phyloP scores from a whole-genome alignment of 192 early-diverging fungal genomes.

The Radiomyces spectabilis region DNA sequence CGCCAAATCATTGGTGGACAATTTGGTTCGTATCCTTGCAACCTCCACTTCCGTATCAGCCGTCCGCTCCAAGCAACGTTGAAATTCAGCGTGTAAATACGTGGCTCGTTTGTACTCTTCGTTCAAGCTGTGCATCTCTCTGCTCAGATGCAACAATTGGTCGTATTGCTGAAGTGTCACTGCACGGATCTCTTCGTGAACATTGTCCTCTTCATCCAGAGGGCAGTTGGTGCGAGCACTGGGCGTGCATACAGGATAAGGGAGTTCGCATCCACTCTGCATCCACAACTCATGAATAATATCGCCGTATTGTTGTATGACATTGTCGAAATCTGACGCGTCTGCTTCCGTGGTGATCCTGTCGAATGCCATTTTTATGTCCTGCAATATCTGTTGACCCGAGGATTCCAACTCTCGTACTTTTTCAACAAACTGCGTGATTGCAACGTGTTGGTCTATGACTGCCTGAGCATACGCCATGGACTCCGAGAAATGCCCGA shows the following conservation, averaged over 20 bases:
- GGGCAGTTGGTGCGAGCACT: slow-evolving; percentile 13
- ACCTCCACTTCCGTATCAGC: too few species aligned
- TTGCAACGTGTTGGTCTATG: slow-evolving; percentile 5
- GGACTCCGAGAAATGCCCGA: not conserved
- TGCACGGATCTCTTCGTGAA: too few species aligned
- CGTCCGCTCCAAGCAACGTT: too few species aligned
- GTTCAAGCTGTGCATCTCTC: too few species aligned
- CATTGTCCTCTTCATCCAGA: slow-evolving; percentile 11
- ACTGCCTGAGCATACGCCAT: slow-evolving; percentile 6
- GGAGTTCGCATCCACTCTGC: slow-evolving; percentile 2
- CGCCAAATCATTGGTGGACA: too few species aligned
- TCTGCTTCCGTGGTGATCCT: too few species aligned
- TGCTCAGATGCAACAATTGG: too few species aligned
- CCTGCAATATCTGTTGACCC: not conserved
- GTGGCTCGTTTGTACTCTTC: too few species aligned
- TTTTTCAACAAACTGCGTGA: not conserved
- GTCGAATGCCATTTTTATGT: slow-evolving; percentile 5
- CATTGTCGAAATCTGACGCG: not conserved
- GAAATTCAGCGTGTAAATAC: too few species aligned
- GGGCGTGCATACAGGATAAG: slow-evolving; percentile 14
- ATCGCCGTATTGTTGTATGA: not conserved
- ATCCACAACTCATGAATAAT: slow-evolving; percentile 7
- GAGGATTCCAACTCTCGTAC: not conserved
- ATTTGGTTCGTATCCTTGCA: too few species aligned
- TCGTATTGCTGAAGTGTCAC: too few species aligned